These are phyloP conservation scores for Pythium sp. DNA, from an alignment of 352 stramenopile genomes.

Conservation along the genomic window DNA sequence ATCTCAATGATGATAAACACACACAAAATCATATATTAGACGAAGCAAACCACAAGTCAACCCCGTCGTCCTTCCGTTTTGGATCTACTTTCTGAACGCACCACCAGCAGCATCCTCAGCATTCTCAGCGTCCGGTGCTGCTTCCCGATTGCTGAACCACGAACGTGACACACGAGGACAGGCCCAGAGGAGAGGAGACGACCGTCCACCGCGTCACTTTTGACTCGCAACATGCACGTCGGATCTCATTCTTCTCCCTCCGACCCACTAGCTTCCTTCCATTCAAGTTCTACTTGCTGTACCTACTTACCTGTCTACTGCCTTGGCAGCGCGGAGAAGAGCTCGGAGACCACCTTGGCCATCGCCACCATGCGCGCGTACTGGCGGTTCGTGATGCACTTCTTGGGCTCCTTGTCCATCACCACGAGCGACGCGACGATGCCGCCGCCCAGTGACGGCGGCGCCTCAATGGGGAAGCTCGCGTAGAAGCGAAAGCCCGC, in stretches of 20 bases:
- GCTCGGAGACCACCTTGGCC: slow-evolving; percentile 23
- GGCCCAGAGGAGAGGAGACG: neutral
- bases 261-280: neutral
- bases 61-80: neutral
- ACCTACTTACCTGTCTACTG: neutral
- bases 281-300: neutral
- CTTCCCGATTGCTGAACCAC: neutral
- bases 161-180: neutral
- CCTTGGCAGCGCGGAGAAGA: slow-evolving; percentile 19
- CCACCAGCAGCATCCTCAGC: neutral
- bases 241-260: no score
- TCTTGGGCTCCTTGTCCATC: slow-evolving; percentile 31
- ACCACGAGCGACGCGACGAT: slow-evolving; percentile 35
- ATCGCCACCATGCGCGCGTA: slow-evolving; percentile 32
- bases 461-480: slow-evolving; percentile 32
- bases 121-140: neutral
- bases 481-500: slow-evolving; percentile 32
- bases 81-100: neutral
- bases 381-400: slow-evolving; percentile 28
- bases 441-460: slow-evolving; percentile 22
- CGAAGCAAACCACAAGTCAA: neutral
- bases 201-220: neutral
- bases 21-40: neutral
- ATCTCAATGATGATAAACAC: neutral
- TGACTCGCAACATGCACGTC: neutral